phyloP scores from a whole-genome alignment of 2,329 filamentous ascomycete genomes.

The Phialophora verrucosa region DNA sequence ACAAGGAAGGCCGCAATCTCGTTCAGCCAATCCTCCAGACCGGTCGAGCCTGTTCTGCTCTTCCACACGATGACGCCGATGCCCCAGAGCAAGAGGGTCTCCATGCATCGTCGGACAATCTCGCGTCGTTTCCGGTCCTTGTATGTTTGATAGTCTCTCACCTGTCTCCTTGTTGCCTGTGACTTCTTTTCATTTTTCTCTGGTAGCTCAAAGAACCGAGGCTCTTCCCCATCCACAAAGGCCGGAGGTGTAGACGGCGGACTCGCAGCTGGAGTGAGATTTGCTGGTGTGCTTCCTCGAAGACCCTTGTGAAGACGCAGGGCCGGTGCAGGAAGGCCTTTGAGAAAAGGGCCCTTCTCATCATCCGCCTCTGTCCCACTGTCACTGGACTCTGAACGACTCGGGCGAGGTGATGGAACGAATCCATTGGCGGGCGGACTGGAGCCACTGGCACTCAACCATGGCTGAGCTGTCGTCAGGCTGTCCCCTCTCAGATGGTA shows the following conservation, averaged over 20 bases:
- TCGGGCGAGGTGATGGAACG: slow-evolving; percentile 26
- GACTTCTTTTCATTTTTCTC: slow-evolving; percentile 25
- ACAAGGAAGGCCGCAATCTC: slow-evolving; percentile 31
- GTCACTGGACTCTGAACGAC: slow-evolving; percentile 68
- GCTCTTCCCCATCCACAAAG: slow-evolving; percentile 29
- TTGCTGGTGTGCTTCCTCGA: slow-evolving; percentile 50
- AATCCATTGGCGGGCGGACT: slow-evolving; percentile 15
- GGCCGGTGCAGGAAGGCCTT: slow-evolving; percentile 81
- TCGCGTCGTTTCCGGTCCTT: slow-evolving; percentile 48
- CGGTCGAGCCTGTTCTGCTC: slow-evolving; percentile 19
- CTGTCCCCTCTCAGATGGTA: slow-evolving; percentile 39
- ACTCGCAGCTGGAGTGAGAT: slow-evolving; percentile 34
- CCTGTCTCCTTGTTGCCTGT: slow-evolving; percentile 9
- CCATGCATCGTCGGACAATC: slow-evolving; percentile 56
- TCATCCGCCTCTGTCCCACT: slow-evolving; percentile 96
- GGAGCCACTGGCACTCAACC: slow-evolving; percentile 16
- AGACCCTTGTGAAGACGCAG: slow-evolving; percentile 76
- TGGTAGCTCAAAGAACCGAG: slow-evolving; percentile 27
- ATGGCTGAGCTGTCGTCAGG: slow-evolving; percentile 18
- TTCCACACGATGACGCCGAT: slow-evolving; percentile 49
- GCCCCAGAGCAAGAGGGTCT: slow-evolving; percentile 60
- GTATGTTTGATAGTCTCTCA: slow-evolving; percentile 38
- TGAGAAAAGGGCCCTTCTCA: slow-evolving; percentile 77
- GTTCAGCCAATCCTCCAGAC: slow-evolving; percentile 28
- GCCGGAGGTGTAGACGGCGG: slow-evolving; percentile 38